Evolutionary conservation across 2,329 filamentous ascomycete species (phyloP), one percentile per base, ranked within the genome.

Genomic region (Cladophialophora psammophila): DNA sequence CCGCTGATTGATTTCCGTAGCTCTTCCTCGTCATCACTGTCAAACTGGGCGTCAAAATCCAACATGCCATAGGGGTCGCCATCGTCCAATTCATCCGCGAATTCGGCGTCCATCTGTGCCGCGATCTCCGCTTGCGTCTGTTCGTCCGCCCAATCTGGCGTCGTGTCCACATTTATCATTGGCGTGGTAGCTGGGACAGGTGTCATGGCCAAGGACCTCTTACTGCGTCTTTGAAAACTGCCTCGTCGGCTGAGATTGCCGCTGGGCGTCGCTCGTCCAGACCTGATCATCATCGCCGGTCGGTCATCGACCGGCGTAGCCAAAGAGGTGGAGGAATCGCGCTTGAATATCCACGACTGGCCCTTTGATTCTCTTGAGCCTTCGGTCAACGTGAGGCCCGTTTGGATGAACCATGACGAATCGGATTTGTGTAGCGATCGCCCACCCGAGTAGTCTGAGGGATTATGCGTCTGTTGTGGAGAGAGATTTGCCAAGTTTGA

Each of bases 361-460:
- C 87, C 87, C 71, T 89, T 88, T 65, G 83, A 83, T 71, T 89
- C 86, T 42, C 86, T 80, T 5, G 86, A 83, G 20, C 86, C 82
- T 4, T 84, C 83, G 1, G 86, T 84, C 5, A 88, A 83, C 0
- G 83, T 82, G 7, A 86, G 80, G 2, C 86, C 86, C 0, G 87
- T 84, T 60, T 87, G 84, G 53, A 87, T 82, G 62, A 89, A 79
- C 87, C 87, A 89, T 55, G 72, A 60, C 38, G 71, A 56, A 13
- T 66, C 67, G 8, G 65, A 68, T 34, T 56, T 63, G 63, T 67
- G 62, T 40, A 61, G 2, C 53, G 60, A 38, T 6, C 12, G 40
- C 7, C 32, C 18, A n/a, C 42, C 20, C n/a, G 59, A 20, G 15
- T 61, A 32, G 13, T 53, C 52, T 7, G 40, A 18, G 40, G 59